A percentile compares a stretch with the other conserved stretches of the same genome.
phyloP scores from a whole-genome alignment of 768 basidiomycete species.

The Coprinellus micaceus region DNA sequence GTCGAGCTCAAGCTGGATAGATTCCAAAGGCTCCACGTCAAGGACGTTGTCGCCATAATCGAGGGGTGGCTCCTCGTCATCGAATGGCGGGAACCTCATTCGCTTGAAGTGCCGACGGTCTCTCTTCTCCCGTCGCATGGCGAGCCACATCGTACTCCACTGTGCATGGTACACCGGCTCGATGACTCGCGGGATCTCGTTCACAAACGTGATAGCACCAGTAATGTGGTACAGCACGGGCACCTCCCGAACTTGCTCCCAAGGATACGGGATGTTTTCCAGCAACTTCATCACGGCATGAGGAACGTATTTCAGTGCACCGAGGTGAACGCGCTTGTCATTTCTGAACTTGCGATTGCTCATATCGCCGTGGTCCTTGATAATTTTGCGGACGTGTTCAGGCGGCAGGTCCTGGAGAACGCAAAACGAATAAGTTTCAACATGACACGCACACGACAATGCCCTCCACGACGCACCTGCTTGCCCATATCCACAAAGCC shows the following conservation, averaged over 20 bases:
- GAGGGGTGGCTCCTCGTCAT: conserved; percentile 97
- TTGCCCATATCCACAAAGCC: conserved; percentile 92
- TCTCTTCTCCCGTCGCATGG: conserved; percentile 97
- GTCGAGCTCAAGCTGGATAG: conserved; percentile 95
- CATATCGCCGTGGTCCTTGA: conserved; percentile 99
- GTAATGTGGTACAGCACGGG: conserved; percentile 98
- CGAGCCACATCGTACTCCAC: conserved; percentile 99
- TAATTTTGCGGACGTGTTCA: conserved; percentile 98
- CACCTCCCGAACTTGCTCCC: conserved; percentile 99
- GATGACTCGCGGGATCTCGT: conserved; percentile 94
- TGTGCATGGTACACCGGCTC: conserved; percentile 99
- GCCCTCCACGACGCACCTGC: conserved; percentile 53
- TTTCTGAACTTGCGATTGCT: conserved; percentile 98
- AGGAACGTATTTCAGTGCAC: conserved; percentile 96
- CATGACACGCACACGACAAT: conserved; percentile 4
- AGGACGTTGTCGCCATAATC: conserved; percentile 99
- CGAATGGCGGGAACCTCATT: conserved; percentile 99
- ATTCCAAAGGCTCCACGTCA: conserved; percentile 96
- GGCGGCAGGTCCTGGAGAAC: conserved; percentile 80
- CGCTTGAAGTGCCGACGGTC: conserved; percentile 99
- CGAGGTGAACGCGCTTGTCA: conserved; percentile 98
- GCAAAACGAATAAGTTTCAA: conserved; percentile 17
- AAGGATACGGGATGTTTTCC: conserved; percentile 96
- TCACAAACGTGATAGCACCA: conserved; percentile 98
- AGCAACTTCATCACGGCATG: conserved; percentile 99